Percentiles rank a stretch among this genome's conserved stretches.
phyloP scores from a whole-genome alignment of 805 yeast genomes.

The Yarrowia bubula region DNA sequence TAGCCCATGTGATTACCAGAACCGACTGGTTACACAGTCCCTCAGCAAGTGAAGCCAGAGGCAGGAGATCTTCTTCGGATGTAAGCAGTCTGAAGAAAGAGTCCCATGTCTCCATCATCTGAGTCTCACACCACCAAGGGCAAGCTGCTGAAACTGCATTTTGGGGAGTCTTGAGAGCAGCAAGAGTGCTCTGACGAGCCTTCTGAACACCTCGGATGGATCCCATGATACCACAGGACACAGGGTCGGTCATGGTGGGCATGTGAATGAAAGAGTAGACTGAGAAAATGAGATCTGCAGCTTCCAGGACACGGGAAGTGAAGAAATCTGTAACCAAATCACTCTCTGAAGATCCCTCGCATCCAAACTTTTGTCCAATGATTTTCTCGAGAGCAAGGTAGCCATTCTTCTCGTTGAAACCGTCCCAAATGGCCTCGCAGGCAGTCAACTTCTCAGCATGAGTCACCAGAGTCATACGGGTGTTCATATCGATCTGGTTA shows the following conservation, averaged over 20 bases:
- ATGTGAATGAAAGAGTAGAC: not conserved
- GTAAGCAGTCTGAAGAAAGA: not conserved
- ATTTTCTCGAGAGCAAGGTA: constrained; percentile 1
- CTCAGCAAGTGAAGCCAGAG: not conserved
- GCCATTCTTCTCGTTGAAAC: not conserved
- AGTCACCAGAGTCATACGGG: constrained; percentile 27
- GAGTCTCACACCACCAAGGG: constrained; percentile 4
- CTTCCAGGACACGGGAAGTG: not conserved
- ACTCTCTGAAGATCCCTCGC: too few relatives aligned
- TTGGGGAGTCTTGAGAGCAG: not conserved
- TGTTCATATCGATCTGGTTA: constrained; percentile 27
- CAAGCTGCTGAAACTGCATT: not conserved
- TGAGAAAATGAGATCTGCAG: not conserved
- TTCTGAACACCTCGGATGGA: not conserved
- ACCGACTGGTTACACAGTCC: not conserved
- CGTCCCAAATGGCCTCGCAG: constrained; percentile 18
- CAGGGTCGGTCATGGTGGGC: not conserved
- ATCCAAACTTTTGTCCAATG: not conserved
- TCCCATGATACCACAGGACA: too few relatives aligned
- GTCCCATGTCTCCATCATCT: constrained; percentile 16
- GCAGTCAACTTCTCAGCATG: constrained; percentile 28
- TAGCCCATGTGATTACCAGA: not conserved
- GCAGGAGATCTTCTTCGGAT: not conserved
- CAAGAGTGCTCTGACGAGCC: not conserved
- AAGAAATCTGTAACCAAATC: not conserved